Evolutionary conservation across 1,284 basidiomycete species (phyloP).

Genomic region (Bondarzewia mesenterica): DNA sequence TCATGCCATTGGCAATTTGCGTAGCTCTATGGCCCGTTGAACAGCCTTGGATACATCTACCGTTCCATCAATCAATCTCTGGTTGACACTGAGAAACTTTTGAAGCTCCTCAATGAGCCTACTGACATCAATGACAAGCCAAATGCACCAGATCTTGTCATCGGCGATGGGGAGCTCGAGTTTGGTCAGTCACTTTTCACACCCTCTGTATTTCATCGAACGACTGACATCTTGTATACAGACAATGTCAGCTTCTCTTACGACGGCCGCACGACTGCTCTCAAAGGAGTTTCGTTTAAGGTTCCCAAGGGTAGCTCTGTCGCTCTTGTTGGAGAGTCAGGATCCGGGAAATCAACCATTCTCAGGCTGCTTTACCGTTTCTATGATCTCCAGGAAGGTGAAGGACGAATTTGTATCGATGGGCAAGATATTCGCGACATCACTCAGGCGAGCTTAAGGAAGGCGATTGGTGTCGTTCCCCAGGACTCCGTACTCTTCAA

Average conservation of each 20-base stretch:
- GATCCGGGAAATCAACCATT: conserved; percentile 77
- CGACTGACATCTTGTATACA: background rate
- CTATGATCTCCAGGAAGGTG: conserved; percentile 75
- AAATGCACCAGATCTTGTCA: conserved; percentile 63
- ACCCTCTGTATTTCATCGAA: background rate
- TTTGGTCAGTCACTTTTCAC: conserved; percentile 45
- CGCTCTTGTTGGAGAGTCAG: conserved; percentile 77
- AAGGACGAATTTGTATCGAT: conserved; percentile 72
- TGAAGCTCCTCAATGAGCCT: conserved; percentile 69
- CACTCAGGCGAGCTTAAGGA: conserved; percentile 72
- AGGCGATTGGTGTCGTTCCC: conserved; percentile 77
- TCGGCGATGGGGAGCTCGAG: conserved; percentile 74
- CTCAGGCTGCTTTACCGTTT: conserved; percentile 82
- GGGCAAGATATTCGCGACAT: conserved; percentile 81
- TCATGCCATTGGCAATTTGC: conserved; percentile 8
- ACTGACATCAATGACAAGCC: conserved; percentile 79
- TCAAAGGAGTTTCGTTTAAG: conserved; percentile 77
- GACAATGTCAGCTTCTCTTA: conserved; percentile 21
- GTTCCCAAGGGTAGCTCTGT: conserved; percentile 76
- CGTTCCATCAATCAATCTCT: conserved; percentile 67
- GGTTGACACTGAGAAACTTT: conserved; percentile 73
- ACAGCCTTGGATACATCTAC: conserved; percentile 68
- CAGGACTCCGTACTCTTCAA: conserved; percentile 85
- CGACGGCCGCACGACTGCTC: conserved; percentile 64
- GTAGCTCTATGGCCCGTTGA: conserved; percentile 66